Base-by-base conservation (phyloP, 331 rosid species). In the Erythrophleum ivorense region DNA sequence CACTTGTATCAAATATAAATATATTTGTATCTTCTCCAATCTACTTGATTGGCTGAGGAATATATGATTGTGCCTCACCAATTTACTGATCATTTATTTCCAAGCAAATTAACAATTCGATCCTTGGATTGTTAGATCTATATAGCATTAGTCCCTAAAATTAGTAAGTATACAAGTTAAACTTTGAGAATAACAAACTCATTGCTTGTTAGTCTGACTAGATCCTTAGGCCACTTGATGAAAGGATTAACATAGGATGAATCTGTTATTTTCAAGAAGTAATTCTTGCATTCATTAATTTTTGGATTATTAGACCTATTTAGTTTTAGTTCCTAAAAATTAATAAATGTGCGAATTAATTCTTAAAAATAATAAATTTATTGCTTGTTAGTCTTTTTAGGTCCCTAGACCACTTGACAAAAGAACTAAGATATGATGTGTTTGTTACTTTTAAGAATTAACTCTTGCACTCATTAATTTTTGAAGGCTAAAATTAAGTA, bases 1-100 rank as follows among this genome's bases (percentile, higher is more conserved):
- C 82, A 14, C 78, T 45, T 55, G 78, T 84, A 12, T 52, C 68
- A 29, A 19, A 9, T 43, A 68, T 68, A 85, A 69, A 33, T 78
- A 55, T 84, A 76, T 80, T 57, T 82, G 73, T 76, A 38, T 40
- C 86, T 70, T 81, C 78, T 75, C 78, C 86, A 81, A 64, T 84
- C 78, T 58, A 48, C 75, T 72, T 49, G 71, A 78, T 87, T 82
- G 84, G 81, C 71, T 59, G 72, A 80, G 81, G 64, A 53, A 81
- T 84, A 80, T 81, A 84, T 46, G 41, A 19, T 67, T 82, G 73
- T 76, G 85, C 65, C 80, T 86, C 82, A 69, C 46, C 38, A 76
- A 71, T 76, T 80, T 71, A 34, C 60, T 31, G 29, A 24, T 24
- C 57, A 31, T 76, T 48, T 72, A 76, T 77, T 71, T 71, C 60